A percentile compares a stretch with the other conserved stretches of the same genome.
phyloP scores from a whole-genome alignment of 2,329 filamentous ascomycete genomes.

The Plectosphaerella sp. region DNA sequence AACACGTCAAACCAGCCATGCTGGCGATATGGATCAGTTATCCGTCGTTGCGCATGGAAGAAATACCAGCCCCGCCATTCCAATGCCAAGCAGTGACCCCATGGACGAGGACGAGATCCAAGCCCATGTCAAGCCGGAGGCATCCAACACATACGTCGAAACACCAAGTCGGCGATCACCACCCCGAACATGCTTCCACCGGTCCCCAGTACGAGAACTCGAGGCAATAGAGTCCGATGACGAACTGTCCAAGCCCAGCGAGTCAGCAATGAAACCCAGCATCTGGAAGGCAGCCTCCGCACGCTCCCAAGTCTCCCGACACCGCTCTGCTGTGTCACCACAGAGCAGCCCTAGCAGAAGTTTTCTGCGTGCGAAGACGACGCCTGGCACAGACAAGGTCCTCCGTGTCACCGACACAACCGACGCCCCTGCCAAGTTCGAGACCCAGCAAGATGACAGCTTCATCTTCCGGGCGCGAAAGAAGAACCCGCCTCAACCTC shows the following conservation, averaged over 20 bases:
- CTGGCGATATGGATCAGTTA: not conserved
- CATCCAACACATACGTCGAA: not conserved
- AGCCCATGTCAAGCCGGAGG: not conserved
- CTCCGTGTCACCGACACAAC: not conserved
- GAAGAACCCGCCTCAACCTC: not conserved
- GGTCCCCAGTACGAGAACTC: not conserved
- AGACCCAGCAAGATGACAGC: conserved; percentile 27
- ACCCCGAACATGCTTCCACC: not conserved
- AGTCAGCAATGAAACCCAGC: conserved; percentile 1
- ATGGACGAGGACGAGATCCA: not conserved
- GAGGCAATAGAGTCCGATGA: not conserved
- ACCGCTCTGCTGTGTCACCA: conserved; percentile 10
- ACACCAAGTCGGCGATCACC: not conserved
- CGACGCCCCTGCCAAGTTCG: not conserved
- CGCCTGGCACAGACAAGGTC: not conserved
- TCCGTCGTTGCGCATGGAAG: not conserved
- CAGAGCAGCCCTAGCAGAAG: conserved; percentile 2
- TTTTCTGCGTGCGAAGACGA: not conserved
- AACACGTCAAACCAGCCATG: conserved; percentile 1
- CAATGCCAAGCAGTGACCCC: not conserved
- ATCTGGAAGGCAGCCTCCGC: conserved; percentile 10
- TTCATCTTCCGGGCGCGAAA: conserved; percentile 23
- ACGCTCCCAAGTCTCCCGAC: conserved; percentile 17
- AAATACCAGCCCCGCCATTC: not conserved
- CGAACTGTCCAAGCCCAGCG: conserved; percentile 1